These are phyloP conservation scores for Zygoascus bituminiphila DNA, from an alignment of 805 yeast species.

Conservation along the genomic window DNA sequence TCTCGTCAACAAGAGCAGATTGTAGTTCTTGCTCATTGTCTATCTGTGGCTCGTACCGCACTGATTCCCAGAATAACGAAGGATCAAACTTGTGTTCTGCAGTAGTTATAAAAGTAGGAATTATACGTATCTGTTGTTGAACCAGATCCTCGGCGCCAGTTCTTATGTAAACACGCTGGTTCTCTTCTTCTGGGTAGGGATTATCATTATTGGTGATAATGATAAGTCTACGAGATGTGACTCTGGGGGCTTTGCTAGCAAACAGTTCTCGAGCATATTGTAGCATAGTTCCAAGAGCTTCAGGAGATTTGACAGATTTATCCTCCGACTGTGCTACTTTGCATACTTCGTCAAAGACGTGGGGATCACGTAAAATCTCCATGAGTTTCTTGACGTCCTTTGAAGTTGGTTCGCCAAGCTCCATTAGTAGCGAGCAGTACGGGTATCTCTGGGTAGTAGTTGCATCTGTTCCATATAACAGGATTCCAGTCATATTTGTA, in stretches of 20 bases:
- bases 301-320: constrained; percentile 11
- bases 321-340: not conserved
- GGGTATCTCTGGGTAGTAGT: constrained; percentile 30
- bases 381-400: constrained; percentile 43
- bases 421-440: constrained; percentile 33
- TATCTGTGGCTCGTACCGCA: constrained; percentile 6
- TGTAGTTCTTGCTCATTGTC: constrained; percentile 27
- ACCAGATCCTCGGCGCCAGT: constrained; percentile 53
- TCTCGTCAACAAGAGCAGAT: constrained; percentile 17
- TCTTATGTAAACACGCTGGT: constrained; percentile 41
- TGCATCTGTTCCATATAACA: constrained; percentile 35
- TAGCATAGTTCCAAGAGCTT: constrained; percentile 39
- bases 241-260: constrained; percentile 29
- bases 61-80: constrained; percentile 47
- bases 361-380: constrained; percentile 41
- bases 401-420: constrained; percentile 47
- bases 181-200: constrained; percentile 43
- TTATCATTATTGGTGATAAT: constrained; percentile 68
- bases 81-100: constrained; percentile 35
- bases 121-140: constrained; percentile 43
- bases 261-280: constrained; percentile 28
- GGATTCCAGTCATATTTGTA: constrained; percentile 67
- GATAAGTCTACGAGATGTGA: constrained; percentile 51
- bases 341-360: constrained; percentile 10
- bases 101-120: constrained; percentile 53